Base-by-base conservation (phyloP, 2,329 filamentous ascomycete species). In the Leptographium procerum region DNA sequence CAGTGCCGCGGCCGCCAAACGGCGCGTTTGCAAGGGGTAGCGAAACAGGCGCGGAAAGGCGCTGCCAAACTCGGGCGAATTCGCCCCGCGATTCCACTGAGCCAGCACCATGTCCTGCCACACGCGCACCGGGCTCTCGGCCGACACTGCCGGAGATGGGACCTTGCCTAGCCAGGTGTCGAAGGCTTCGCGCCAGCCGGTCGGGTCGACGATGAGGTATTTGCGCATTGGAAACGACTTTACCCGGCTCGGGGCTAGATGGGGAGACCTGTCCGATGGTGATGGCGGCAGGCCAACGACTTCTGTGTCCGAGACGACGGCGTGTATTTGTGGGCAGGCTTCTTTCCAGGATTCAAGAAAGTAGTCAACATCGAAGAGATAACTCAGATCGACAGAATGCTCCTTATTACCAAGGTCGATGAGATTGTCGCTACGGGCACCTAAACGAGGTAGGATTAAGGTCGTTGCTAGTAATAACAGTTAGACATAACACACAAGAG, bases 1-100 rank as follows among this genome's bases (percentile, higher is more conserved):
- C 11, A 72, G 66, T 4, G 66, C 65, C 8, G 66, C 62, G 0
- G 70, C 71, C 1, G 71, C 70, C n/a, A 73, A 60, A 4, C 53
- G 57, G 13, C 61, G 59, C 24, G 57, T 60, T 53, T 16, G 31
- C 9, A 19, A 47, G 4, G 61, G 61, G 36, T 51, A 60, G n/a
- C 57, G 61, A 34, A 64, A 64, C 1, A 64, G 60, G 22, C 63
- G 63, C 3, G 62, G 58, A 51, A 64, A 64, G 22, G 62, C 43
- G 22, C 43, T 8, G 48, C 51, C 62, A 55, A 64, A 64, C 22
- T 62, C 69, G 55, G 53, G 67, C 57, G 52, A 55, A 29, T 24
- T 50, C 40, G 45, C 60, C 61, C 51, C 65, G 60, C 59, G 58
- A 51, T 61, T 63, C 62, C 62, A 63, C 54, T 63, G 58, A 5